Conservation (phyloP, 352 stramenopile genomes). For the Peronospora farinosa region DNA sequence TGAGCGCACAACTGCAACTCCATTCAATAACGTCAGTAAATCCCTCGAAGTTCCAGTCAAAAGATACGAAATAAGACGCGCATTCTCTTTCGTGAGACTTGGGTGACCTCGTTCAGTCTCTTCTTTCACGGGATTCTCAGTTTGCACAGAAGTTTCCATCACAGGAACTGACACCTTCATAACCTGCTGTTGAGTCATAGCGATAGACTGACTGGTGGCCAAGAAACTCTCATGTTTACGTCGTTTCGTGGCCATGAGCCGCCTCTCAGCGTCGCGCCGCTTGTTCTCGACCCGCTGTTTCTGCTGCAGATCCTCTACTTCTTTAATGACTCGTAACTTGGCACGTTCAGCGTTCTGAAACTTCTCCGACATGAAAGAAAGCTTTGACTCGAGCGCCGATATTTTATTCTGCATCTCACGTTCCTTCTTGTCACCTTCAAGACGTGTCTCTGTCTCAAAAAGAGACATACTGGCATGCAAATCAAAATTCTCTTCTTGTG, state of each 20-base stretch:
- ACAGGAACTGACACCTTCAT: conserved; percentile 8
- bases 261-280: conserved; percentile 55
- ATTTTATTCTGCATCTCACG: conserved; percentile 40
- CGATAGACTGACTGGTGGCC: conserved; percentile 43
- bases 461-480: conserved; percentile 44
- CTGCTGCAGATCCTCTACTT: conserved; percentile 56
- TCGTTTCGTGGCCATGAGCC: conserved; percentile 56
- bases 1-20: conserved; percentile 6
- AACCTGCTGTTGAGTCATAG: conserved; percentile 16
- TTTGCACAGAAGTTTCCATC: conserved; percentile 38
- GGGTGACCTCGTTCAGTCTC: conserved; percentile 1
- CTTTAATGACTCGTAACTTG: conserved; percentile 41
- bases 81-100: conserved; percentile 32
- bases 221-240: conserved; percentile 53
- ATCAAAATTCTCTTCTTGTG: conserved; percentile 62
- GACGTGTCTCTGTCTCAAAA: conserved; percentile 45
- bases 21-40: conserved; percentile 30
- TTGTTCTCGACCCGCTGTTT: conserved; percentile 54
- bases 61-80: conserved; percentile 34
- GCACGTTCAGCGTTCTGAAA: conserved; percentile 53
- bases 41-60: conserved; percentile 30
- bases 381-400: conserved; percentile 46
- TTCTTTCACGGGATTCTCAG: conserved; percentile 12
- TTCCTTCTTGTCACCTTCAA: conserved; percentile 35
- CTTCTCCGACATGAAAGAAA: conserved; percentile 46